Conservation (phyloP, 345 rosid genomes). For the Eutrema yunnanense region DNA sequence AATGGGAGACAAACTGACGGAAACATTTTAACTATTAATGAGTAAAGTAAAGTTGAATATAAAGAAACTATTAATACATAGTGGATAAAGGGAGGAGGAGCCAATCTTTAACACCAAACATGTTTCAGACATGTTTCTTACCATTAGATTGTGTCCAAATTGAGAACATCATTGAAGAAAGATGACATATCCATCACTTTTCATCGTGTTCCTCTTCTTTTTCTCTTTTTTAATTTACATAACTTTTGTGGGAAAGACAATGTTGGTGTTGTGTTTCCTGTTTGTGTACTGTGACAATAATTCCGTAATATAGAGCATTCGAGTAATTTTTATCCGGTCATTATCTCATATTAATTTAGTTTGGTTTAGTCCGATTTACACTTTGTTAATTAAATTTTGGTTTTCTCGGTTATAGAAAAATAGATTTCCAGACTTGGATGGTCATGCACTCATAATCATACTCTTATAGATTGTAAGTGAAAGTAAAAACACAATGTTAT, state of each 20-base stretch:
- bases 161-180: slow-evolving; percentile 20
- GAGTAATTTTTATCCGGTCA: neutral
- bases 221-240: neutral
- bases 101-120: slow-evolving; percentile 32
- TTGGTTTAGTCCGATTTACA: neutral
- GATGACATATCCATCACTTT: slow-evolving; percentile 14
- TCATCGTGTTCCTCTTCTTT: slow-evolving; percentile 22
- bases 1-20: slow-evolving; percentile 32
- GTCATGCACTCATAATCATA: neutral
- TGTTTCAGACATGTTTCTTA: slow-evolving; percentile 34
- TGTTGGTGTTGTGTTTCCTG: slow-evolving; percentile 17
- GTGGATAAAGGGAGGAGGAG: slow-evolving; percentile 13
- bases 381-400: neutral
- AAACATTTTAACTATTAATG: slow-evolving; percentile 15
- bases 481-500: too few relatives aligned
- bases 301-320: slow-evolving; percentile 4
- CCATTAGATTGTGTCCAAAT: slow-evolving; percentile 26
- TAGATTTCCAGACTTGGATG: neutral
- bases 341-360: neutral
- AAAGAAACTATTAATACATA: slow-evolving; percentile 20
- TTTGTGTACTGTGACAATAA: slow-evolving; percentile 24
- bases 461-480: neutral
- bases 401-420: neutral
- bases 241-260: slow-evolving; percentile 21
- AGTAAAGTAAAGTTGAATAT: slow-evolving; percentile 22